These are phyloP conservation scores for Pecoramyces ruminantium DNA, from an alignment of 192 early-diverging fungal genomes.

Conservation along the genomic window DNA sequence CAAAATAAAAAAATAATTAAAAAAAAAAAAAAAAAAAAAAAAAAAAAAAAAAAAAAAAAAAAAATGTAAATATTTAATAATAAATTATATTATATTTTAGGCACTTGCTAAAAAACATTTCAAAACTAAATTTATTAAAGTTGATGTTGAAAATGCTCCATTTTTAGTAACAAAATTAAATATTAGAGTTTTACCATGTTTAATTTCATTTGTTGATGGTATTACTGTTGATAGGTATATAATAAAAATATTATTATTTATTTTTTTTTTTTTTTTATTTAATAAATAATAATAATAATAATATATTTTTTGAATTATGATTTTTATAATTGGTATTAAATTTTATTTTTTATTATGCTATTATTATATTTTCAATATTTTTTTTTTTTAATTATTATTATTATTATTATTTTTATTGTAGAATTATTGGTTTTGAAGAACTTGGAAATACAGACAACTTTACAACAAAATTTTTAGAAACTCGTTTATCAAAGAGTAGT, in stretches of 20 bases:
- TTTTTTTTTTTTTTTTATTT: not conserved
- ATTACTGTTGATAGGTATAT: slow-evolving; percentile 47
- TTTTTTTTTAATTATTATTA: slow-evolving; percentile 1
- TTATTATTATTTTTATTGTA: slow-evolving; percentile 5
- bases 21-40: too few species aligned
- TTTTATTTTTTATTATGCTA: too few species aligned
- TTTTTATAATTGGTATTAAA: too few species aligned
- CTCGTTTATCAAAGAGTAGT: slow-evolving; percentile 24
- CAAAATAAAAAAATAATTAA: too few species aligned
- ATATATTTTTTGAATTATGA: not conserved
- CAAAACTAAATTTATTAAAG: slow-evolving; percentile 72
- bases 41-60: too few species aligned
- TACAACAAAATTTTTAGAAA: slow-evolving; percentile 55
- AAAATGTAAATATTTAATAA: too few species aligned
- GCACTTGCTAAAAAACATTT: slow-evolving; percentile 58
- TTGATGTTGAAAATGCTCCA: slow-evolving; percentile 73
- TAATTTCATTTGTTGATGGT: slow-evolving; percentile 63
- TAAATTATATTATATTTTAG: slow-evolving; percentile 1
- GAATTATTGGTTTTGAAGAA: slow-evolving; percentile 84
- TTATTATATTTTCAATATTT: not conserved
- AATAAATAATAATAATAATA: not conserved
- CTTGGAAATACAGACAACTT: slow-evolving; percentile 78
- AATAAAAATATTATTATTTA: not conserved
- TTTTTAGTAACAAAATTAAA: slow-evolving; percentile 83
- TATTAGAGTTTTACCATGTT: slow-evolving; percentile 72